phyloP scores from a whole-genome alignment of 768 basidiomycete genomes.

The Lactarius vividus region DNA sequence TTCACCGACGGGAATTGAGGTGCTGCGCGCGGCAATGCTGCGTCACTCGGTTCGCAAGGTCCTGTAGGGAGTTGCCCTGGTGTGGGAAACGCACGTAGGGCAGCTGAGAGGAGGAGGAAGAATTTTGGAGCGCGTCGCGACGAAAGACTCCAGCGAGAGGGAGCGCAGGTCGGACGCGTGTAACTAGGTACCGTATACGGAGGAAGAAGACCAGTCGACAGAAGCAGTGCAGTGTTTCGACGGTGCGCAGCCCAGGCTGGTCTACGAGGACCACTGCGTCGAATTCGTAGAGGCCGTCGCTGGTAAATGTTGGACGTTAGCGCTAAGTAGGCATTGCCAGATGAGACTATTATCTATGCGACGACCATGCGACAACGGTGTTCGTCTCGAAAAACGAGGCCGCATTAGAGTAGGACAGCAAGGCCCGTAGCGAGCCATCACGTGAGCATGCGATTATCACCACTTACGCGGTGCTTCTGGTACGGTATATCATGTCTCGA shows the following conservation, averaged over 20 bases:
- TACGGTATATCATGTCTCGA: constrained; percentile 70
- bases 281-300: constrained; percentile 53
- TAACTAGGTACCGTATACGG: constrained; percentile 41
- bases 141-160: constrained; percentile 50
- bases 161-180: constrained; percentile 74
- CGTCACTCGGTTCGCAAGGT: constrained; percentile 45
- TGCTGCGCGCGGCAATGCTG: constrained; percentile 52
- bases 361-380: constrained; percentile 72
- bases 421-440: no score
- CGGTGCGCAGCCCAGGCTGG: constrained; percentile 58
- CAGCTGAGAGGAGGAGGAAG: constrained; percentile 57
- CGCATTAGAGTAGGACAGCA: no score
- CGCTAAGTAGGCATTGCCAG: not conserved
- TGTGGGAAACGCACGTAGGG: constrained; percentile 49
- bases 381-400: constrained; percentile 49
- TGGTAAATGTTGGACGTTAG: not conserved
- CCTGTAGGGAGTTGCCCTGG: constrained; percentile 34
- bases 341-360: constrained; percentile 46
- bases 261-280: constrained; percentile 67
- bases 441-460: no score
- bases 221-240: no score
- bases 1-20: constrained; percentile 38
- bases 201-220: not conserved
- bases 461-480: not conserved
- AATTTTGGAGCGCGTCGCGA: constrained; percentile 47